Conservation (phyloP, 805 yeast genomes). For the Starmerella davenportii region DNA sequence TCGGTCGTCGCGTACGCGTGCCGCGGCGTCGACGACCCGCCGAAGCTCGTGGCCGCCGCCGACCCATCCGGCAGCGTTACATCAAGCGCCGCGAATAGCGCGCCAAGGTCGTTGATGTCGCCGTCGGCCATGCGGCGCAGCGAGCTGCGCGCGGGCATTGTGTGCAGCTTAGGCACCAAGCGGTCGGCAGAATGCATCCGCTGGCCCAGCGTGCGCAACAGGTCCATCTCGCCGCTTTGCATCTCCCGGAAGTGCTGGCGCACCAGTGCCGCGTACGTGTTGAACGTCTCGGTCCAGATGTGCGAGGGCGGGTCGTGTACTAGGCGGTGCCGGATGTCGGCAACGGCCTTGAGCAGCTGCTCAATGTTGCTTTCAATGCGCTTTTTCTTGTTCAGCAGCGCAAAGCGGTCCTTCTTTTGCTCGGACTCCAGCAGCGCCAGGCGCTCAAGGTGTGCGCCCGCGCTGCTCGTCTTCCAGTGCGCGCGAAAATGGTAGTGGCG, state of each 20-base stretch:
- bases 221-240: not conserved
- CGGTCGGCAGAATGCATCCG: no score
- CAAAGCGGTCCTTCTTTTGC: not conserved
- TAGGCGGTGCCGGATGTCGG: not conserved
- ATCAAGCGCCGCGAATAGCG: not conserved
- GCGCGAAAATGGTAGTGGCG: slow-evolving; percentile 3
- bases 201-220: no score
- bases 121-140: not conserved
- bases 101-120: not conserved
- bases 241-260: not conserved
- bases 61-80: not conserved
- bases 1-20: not conserved
- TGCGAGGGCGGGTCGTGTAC: slow-evolving; percentile 2
- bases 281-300: slow-evolving; percentile 1
- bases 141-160: not conserved
- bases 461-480: slow-evolving; percentile 1
- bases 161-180: not conserved
- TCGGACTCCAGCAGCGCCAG: not conserved
- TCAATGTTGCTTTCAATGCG: not conserved
- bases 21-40: not conserved
- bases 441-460: not conserved
- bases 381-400: not conserved
- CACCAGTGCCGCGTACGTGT: slow-evolving; percentile 1
- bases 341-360: not conserved
- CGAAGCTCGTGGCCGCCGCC: not conserved